Evolutionary conservation across 1,284 basidiomycete species (phyloP).

Genomic region (Inonotus obliquus): DNA sequence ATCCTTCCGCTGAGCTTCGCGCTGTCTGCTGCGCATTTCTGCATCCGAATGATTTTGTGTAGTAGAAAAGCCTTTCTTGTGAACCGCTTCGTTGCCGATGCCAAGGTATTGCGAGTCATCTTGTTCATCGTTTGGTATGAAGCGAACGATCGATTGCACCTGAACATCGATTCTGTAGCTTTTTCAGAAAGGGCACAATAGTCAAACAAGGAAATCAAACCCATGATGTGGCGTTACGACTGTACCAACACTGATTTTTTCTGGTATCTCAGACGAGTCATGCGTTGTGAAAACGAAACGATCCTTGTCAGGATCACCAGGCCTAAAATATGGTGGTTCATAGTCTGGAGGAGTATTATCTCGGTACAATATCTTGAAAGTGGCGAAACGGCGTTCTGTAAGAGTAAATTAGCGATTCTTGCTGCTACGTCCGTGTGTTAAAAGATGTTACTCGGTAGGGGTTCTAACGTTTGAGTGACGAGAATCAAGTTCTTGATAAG

Average conservation of each 20-base stretch:
- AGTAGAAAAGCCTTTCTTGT: conserved; percentile 12
- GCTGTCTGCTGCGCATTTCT: conserved; percentile 50
- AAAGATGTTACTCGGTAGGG: conserved; percentile 55
- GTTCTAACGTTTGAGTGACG: conserved; percentile 71
- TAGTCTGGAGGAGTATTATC: conserved; percentile 71
- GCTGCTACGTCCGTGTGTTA: background rate
- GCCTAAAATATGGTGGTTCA: conserved; percentile 69
- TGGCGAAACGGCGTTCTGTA: conserved; percentile 70
- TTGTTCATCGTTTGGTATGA: conserved; percentile 61
- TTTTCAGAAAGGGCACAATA: background rate
- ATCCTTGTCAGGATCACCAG: conserved; percentile 62
- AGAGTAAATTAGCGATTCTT: background rate
- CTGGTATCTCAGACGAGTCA: conserved; percentile 58
- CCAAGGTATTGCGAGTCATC: conserved; percentile 56
- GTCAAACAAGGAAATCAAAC: conserved; percentile 33
- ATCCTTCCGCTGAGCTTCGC: conserved; percentile 47
- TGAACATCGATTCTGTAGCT: conserved; percentile 54
- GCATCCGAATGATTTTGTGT: conserved; percentile 22
- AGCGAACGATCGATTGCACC: conserved; percentile 65
- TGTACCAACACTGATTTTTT: conserved; percentile 61
- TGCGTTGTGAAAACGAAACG: conserved; percentile 78
- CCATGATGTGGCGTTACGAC: conserved; percentile 68
- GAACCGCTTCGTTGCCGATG: conserved; percentile 31
- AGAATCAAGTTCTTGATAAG: conserved; percentile 71
- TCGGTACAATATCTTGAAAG: conserved; percentile 80